These are phyloP conservation scores for Camellia japonica DNA, from an alignment of 148 eudicot species.

Conservation along the genomic window DNA sequence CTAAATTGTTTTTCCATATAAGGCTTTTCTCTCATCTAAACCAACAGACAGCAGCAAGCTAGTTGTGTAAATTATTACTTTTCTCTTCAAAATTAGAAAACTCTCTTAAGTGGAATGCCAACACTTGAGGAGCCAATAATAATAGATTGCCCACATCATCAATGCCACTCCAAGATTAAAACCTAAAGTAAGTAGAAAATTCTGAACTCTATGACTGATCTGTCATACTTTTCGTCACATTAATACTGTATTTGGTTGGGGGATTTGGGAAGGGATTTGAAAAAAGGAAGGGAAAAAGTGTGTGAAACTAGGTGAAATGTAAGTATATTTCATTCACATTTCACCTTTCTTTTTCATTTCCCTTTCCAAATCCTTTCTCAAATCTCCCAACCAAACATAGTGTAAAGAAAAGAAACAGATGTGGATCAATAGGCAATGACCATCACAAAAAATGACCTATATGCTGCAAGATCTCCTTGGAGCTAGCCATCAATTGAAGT, in stretches of 20 bases:
- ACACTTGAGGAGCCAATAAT: conserved; percentile 5
- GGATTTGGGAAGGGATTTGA: no score
- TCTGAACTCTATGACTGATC: background rate
- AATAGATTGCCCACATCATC: background rate
- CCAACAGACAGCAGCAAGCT: background rate
- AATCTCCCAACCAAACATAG: no score
- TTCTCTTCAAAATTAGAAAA: background rate
- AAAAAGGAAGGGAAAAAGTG: no score
- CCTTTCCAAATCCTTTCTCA: no score
- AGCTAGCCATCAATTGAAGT: background rate
- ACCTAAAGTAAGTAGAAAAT: background rate
- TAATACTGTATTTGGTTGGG: no score
- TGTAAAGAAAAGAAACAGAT: background rate
- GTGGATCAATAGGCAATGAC: background rate
- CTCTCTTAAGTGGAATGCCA: background rate
- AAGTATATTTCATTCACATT: no score
- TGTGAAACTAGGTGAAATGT: no score
- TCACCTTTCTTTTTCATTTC: no score
- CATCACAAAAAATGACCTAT: background rate
- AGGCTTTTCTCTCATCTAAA: background rate
- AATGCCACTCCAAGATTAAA: conserved; percentile 5
- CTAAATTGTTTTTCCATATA: background rate
- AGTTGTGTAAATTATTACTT: background rate
- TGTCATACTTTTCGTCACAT: background rate
- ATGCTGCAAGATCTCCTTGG: background rate